Evolutionary conservation across 176 grass and related monocot species (phyloP).

Genomic region (Carex cristatella): DNA sequence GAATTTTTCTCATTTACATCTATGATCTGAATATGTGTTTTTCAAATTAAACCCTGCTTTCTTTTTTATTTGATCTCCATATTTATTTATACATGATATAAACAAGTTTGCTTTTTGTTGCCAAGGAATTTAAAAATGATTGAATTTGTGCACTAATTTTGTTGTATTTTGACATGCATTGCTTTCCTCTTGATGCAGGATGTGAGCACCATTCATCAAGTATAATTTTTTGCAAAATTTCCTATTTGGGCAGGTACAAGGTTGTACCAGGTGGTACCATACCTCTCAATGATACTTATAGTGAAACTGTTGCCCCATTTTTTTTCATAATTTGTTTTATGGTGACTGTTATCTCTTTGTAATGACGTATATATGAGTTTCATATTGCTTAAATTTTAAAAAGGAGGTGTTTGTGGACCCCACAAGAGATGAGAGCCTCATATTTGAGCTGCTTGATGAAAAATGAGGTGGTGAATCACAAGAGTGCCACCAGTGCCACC

Average conservation of each 20-base stretch:
- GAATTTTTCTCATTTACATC: constrained; percentile 28
- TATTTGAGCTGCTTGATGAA: constrained; percentile 51
- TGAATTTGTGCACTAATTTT: neutral
- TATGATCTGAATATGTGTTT: neutral
- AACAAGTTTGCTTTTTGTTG: neutral
- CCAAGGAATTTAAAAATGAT: neutral
- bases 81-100: too few relatives aligned
- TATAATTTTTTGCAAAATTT: neutral
- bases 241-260: neutral
- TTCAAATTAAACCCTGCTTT: neutral
- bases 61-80: neutral
- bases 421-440: constrained; percentile 70
- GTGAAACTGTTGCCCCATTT: neutral
- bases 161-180: neutral
- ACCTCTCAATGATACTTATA: neutral
- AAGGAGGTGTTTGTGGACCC: constrained; percentile 79
- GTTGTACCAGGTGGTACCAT: neutral
- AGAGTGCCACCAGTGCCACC: too few relatives aligned
- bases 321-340: neutral
- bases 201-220: constrained; percentile 84
- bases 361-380: neutral
- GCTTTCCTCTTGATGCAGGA: constrained; percentile 38
- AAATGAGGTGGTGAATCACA: too few relatives aligned
- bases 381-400: too few relatives aligned
- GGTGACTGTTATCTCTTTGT: neutral